Base-by-base conservation (phyloP, 2,329 filamentous ascomycete genomes). In the Aspergillus calidoustus region DNA sequence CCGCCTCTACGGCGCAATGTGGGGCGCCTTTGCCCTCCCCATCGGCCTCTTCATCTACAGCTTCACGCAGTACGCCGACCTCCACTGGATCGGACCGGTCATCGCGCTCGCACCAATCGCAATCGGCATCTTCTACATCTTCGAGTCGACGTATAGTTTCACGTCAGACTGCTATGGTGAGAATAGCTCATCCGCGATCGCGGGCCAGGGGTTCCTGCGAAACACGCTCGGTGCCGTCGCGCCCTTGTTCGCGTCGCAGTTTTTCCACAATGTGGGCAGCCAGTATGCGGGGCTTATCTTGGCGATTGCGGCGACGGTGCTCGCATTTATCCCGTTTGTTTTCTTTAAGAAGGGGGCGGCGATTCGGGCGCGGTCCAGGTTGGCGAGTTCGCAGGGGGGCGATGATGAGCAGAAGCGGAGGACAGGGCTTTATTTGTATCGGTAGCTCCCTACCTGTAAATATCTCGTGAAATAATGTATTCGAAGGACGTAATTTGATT, bases 121-220 rank as follows among this genome's bases (percentile, higher is more conserved):
- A 3, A 79, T 84, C 59, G 83, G 83, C 5, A 84, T 85, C 70
- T 84, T 81, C 78, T 85, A 84, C 72, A 81, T 74, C 57, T 74
- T 74, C 57, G 72, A 74, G 62, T 71, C 69, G 3, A 72, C 69
- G 58, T 84, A 84, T 69, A 79, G 75, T 7, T 84, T 83, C 68
- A 84, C 82, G 0, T 79, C 82, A 5, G 82, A 84, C 66, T 84
- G 82, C 69, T 84, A 84, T 60, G 82, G 82, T 22, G 78, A 80
- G 60, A 73, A 70, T 58, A 67, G 70, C 0, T 74, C 72, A 1
- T 74, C 72, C 6, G 72, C 72, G 11, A 83, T 84, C 56, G 83
- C 83, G 2, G 82, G 81, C 1, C 82, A 84, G 69, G 81, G 82
- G 22, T 75, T 84, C 58, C 81, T 84, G 79, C 76, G 83, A 19